These are phyloP conservation scores for Pichia membranifaciens DNA, from an alignment of 805 yeast genomes.

Conservation along the genomic window DNA sequence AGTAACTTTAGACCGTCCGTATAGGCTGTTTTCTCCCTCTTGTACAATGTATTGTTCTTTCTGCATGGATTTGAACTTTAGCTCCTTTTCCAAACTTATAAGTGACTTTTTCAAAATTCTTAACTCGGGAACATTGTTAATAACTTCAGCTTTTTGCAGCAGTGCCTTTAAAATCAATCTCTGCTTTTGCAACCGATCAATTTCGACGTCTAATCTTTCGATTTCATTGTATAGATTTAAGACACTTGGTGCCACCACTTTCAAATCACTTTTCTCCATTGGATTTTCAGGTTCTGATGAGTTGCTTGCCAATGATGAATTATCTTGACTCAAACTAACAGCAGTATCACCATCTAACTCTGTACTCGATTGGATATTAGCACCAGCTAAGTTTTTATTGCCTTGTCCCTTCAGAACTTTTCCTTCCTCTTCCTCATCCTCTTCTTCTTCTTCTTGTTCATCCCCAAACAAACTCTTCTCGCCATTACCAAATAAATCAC, in stretches of 20 bases:
- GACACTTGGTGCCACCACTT: conserved; percentile 64
- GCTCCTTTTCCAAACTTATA: conserved; percentile 60
- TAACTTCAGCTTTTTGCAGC: conserved; percentile 74
- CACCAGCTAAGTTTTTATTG: too few species aligned
- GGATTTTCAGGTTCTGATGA: conserved; percentile 5
- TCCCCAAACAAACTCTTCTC: conserved; percentile 20
- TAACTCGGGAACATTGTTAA: conserved; percentile 66
- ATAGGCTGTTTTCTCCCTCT: conserved; percentile 73
- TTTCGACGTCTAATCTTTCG: conserved; percentile 47
- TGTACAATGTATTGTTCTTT: conserved; percentile 78
- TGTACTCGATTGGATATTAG: too few species aligned
- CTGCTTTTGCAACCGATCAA: conserved; percentile 57
- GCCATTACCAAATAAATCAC: conserved; percentile 28
- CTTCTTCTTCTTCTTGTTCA: neutral
- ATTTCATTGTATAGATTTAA: conserved; percentile 64
- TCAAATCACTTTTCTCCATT: conserved; percentile 19
- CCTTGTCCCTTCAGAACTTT: too few species aligned
- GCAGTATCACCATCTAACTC: too few species aligned
- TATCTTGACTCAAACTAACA: neutral
- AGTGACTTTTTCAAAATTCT: conserved; percentile 64
- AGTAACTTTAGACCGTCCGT: conserved; percentile 52
- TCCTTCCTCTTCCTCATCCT: neutral
- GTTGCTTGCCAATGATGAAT: neutral
- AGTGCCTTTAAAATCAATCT: conserved; percentile 59
- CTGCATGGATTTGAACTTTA: conserved; percentile 66